A percentile compares a stretch with the other conserved stretches of the same genome.
These are phyloP conservation scores for Picea engelmannii DNA, from an alignment of 83 land plant genomes.

Conservation along the genomic window DNA sequence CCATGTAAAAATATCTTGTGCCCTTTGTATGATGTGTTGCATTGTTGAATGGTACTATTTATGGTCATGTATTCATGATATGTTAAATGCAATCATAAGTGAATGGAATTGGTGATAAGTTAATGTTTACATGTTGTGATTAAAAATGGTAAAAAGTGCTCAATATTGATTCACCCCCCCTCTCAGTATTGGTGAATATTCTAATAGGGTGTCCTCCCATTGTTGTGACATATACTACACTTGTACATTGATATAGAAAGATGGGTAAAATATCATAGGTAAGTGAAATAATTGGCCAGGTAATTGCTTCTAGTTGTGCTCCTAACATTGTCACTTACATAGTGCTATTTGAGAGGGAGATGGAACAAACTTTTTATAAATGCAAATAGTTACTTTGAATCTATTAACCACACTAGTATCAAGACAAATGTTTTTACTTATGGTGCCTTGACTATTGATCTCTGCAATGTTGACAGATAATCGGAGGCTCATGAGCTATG, in stretches of 20 bases:
- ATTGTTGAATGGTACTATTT: too few species aligned
- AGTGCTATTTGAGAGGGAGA: constrained; percentile 62
- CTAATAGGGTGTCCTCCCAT: constrained; percentile 58
- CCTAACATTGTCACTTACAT: constrained; percentile 72
- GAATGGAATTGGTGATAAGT: too few species aligned
- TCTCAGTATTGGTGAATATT: too few species aligned
- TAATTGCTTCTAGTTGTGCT: constrained; percentile 42
- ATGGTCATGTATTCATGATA: too few species aligned
- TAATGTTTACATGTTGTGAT: too few species aligned
- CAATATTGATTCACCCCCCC: too few species aligned
- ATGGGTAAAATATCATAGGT: constrained; percentile 44
- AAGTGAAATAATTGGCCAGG: constrained; percentile 46
- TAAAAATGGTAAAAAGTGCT: too few species aligned
- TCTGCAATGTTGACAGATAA: constrained; percentile 67
- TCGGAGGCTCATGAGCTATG: constrained; percentile 59
- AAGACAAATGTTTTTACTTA: constrained; percentile 69
- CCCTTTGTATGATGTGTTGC: too few species aligned
- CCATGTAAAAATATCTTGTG: too few species aligned
- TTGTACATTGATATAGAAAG: constrained; percentile 68
- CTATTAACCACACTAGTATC: neutral
- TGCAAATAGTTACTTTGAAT: constrained; percentile 46
- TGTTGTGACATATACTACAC: constrained; percentile 77
- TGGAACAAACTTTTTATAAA: constrained; percentile 25
- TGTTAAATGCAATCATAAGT: too few species aligned
- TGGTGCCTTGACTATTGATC: constrained; percentile 77